Percentiles rank a stretch among this genome's conserved stretches.
These are phyloP conservation scores for Phytopythium litorale DNA, from an alignment of 352 stramenopile genomes.

Conservation along the genomic window DNA sequence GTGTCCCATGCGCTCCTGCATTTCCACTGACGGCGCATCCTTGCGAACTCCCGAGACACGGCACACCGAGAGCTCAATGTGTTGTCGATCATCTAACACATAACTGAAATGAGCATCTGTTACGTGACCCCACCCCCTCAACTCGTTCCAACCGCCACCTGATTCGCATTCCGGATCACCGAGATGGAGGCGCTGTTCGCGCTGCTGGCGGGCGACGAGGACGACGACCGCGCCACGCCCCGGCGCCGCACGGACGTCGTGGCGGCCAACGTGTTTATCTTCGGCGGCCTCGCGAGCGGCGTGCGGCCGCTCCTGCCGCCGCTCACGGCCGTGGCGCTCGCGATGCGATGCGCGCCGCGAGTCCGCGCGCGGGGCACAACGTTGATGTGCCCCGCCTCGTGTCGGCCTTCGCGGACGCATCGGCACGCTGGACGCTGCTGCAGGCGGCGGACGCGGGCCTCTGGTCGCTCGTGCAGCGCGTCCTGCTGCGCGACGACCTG, in stretches of 20 bases:
- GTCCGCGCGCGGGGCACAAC: neutral
- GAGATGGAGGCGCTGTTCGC: neutral
- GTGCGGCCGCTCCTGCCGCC: neutral
- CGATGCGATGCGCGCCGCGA: neutral
- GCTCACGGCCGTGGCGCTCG: neutral
- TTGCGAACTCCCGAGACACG: too few relatives aligned
- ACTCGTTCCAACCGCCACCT: too few relatives aligned
- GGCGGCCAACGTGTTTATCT: neutral
- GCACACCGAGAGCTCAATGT: too few relatives aligned
- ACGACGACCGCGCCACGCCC: neutral
- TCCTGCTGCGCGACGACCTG: slow-evolving; percentile 9
- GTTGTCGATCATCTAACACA: too few relatives aligned
- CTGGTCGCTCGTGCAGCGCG: slow-evolving; percentile 14
- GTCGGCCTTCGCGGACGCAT: slow-evolving; percentile 21
- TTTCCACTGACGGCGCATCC: neutral
- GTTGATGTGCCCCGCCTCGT: slow-evolving; percentile 16
- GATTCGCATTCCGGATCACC: neutral
- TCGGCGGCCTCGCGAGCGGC: neutral
- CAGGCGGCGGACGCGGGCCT: slow-evolving; percentile 10
- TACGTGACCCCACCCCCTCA: too few relatives aligned
- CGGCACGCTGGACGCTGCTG: slow-evolving; percentile 17
- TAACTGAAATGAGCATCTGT: too few relatives aligned
- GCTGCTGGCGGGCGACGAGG: neutral
- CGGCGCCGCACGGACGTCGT: neutral
- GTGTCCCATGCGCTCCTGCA: neutral